Base-by-base conservation (phyloP, 352 stramenopile genomes). In the Phytophthora aleatoria region DNA sequence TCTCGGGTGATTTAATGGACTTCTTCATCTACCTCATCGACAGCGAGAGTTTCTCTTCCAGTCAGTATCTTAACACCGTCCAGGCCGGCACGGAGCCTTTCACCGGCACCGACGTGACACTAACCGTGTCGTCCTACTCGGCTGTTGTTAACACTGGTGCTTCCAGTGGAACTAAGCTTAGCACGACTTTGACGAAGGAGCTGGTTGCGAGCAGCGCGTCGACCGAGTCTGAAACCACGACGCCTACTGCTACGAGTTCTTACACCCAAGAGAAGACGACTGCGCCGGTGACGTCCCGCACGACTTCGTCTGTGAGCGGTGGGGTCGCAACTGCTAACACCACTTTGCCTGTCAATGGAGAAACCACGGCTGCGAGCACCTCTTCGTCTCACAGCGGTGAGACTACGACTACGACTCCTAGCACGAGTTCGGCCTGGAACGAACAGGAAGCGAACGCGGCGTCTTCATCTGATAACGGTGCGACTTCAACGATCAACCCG, bases 61-160 rank as follows among this genome's bases (percentile, higher is more conserved):
- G 12, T 3, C 70, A 77, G 65, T 74, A 72, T 58, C 57, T 78
- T 36, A 75, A 43, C 39, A 62, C 48, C 5, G 15, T 78, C 20
- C 52, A 78, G 61, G 64, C 56, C 26, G 70, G 65, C 42, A 77
- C 70, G 38, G 58, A 74, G 50, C 66, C 61, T 7, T 74, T 78
- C 58, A 67, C 58, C 3, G 70, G 56, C 7, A 57, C 55, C 5
- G 73, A 78, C 48, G 68, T 50, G 28, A 73, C 61, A 49, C 51
- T 76, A 42, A 64, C 53, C 1, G 68, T 76, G 28, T 76, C 58
- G 0, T 41, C 52, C 12, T 73, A 70, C 68, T 69, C 68, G n/a
- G 63, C 64, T 2, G 53, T 59, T 28, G 57, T 64, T 57, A 70
- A 60, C 31, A 33, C 49, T 2, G 56, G 62, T 16, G n/a, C 49